phyloP scores from a whole-genome alignment of 768 basidiomycete species.

The Russula brevipes region DNA sequence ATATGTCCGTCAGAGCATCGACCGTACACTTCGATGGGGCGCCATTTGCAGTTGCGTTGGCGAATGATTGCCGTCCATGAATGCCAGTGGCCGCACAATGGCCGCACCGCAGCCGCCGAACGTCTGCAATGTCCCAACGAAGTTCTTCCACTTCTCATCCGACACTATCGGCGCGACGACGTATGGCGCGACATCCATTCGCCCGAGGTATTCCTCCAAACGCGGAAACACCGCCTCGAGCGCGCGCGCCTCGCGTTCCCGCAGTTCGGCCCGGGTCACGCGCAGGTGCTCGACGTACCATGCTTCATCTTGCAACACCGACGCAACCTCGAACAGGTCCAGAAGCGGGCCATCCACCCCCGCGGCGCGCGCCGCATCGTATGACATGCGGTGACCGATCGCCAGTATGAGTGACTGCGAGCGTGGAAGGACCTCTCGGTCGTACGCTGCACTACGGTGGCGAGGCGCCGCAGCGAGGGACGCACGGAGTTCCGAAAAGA shows the following conservation, averaged over 20 bases:
- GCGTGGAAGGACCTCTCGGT: slow-evolving; percentile 51
- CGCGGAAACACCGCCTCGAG: slow-evolving; percentile 27
- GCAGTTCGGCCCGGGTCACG: slow-evolving; percentile 45
- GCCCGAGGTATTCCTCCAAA: slow-evolving; percentile 23
- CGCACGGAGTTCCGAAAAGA: slow-evolving; percentile 29
- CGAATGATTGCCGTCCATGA: neutral
- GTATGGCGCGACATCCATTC: slow-evolving; percentile 21
- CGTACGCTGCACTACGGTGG: slow-evolving; percentile 50
- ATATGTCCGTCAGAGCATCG: slow-evolving; percentile 8
- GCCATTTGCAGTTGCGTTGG: neutral
- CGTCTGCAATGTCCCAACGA: neutral
- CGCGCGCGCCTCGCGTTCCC: slow-evolving; percentile 26
- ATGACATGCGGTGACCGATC: slow-evolving; percentile 60
- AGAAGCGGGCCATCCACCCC: slow-evolving; percentile 46
- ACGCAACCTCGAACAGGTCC: slow-evolving; percentile 50
- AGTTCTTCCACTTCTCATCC: slow-evolving; percentile 22
- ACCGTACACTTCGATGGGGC: slow-evolving; percentile 1
- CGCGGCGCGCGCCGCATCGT: slow-evolving; percentile 45
- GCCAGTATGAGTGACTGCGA: slow-evolving; percentile 50
- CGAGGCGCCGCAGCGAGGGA: slow-evolving; percentile 11
- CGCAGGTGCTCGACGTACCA: slow-evolving; percentile 55
- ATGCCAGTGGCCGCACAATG: neutral
- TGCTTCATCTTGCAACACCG: slow-evolving; percentile 49
- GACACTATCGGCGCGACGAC: slow-evolving; percentile 24
- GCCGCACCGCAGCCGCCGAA: neutral